phyloP scores from a whole-genome alignment of 2,329 filamentous ascomycete genomes.

The Diaporthe nobilis region DNA sequence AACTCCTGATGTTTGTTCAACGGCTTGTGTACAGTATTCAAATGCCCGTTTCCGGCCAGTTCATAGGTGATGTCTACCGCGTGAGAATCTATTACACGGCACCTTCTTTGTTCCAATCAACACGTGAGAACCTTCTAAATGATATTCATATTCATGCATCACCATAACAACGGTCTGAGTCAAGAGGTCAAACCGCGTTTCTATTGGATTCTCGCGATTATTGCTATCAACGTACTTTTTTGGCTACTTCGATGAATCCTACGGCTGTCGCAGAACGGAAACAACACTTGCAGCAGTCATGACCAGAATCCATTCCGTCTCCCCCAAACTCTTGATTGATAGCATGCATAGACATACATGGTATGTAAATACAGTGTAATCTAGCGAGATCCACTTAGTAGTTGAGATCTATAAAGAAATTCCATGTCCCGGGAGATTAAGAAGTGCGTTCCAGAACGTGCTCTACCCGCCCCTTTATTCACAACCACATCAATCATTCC shows the following conservation, averaged over 20 bases:
- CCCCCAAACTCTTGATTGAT: accelerated
- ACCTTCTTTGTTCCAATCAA: neutral
- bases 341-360: neutral
- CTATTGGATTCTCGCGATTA: too few relatives aligned
- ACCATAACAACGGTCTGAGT: accelerated
- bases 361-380: neutral
- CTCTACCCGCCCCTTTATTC: neutral
- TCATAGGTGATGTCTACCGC: neutral
- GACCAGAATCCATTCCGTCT: neutral
- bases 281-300: neutral
- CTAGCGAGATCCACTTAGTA: neutral
- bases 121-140: neutral
- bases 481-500: neutral
- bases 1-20: neutral
- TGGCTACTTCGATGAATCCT: neutral
- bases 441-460: neutral
- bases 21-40: neutral
- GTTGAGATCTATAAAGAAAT: neutral
- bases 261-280: neutral
- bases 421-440: neutral
- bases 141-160: neutral
- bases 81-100: neutral
- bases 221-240: neutral
- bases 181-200: neutral
- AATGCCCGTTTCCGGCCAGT: neutral